Base-by-base conservation (phyloP, 2,329 filamentous ascomycete species). In the Diaporthe vaccinii region DNA sequence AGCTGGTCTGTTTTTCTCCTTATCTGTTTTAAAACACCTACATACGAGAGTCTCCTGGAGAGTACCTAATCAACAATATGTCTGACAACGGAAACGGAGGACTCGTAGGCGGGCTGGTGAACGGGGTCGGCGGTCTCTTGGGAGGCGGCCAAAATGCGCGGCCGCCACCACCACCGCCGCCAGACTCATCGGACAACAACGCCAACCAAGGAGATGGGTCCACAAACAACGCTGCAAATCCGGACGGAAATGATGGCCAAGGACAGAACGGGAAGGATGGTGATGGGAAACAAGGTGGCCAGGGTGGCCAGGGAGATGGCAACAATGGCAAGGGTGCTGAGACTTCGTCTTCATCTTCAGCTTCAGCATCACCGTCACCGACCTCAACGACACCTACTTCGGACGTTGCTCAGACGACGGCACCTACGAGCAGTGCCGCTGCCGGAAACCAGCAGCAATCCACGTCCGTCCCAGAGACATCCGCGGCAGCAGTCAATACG, bases 1-100 rank as follows among this genome's bases (percentile, higher is more conserved):
- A 75, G 74, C 74, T 65, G 74, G 74, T 44, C 74, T 75, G 74
- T 74, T 44, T 55, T 67, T 41, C 22, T 36, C 39, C 4, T 36
- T 44, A 68, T 61, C 41, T 15, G 1, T 57, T 39, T 69, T 68
- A 39, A 58, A 41, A 15, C 28, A 71, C 6, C 8, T 58, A 39
- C 28, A 15, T 4, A 9, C 2, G 17, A 49, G 55, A 61, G 36
- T 41, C 39, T 55, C 61, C 51, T 69, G 72, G 49, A 12, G 61
- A 58, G 59, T 59, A 25, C 44, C 51, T 46, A 41, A 67, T 67
- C 20, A 44, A 31, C 61, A 68, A 28, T 17, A 72, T 72, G 70
- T 72, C 70, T 39, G 31, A 62, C n/a, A 61, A 53, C n/a, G 31
- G 12, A 22, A 61, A 72, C 22, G 70, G 58, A 55, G 70, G 70